Conservation (phyloP, 164 flowering plant species). For the Taxillus chinensis region DNA sequence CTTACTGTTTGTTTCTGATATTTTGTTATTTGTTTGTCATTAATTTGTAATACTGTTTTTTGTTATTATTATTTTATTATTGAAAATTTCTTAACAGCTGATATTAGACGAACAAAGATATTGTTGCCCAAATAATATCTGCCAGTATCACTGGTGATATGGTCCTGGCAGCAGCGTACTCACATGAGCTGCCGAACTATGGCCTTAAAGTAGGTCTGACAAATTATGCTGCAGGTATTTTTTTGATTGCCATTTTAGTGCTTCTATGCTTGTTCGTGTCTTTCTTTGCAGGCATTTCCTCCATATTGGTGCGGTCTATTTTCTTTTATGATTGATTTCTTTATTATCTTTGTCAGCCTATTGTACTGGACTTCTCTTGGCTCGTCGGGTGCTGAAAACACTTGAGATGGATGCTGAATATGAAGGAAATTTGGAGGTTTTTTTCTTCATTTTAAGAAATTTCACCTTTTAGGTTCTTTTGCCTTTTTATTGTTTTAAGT, state of each 20-base stretch:
- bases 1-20: background rate
- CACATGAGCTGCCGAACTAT: conserved; percentile 75
- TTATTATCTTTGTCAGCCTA: conserved; percentile 27
- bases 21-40: background rate
- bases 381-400: conserved; percentile 49
- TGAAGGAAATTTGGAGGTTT: conserved; percentile 63
- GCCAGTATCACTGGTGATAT: conserved; percentile 82
- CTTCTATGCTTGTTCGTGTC: background rate
- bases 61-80: background rate
- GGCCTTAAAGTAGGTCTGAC: conserved; percentile 90
- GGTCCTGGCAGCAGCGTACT: conserved; percentile 75
- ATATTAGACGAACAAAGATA: conserved; percentile 73
- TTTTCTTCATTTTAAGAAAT: background rate
- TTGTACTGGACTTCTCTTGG: conserved; percentile 69
- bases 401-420: conserved; percentile 65
- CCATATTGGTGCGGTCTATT: background rate
- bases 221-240: conserved; percentile 83
- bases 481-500: background rate
- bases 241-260: background rate
- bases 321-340: background rate
- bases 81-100: background rate
- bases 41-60: background rate
- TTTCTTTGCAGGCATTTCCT: background rate
- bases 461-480: background rate
- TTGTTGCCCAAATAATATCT: conserved; percentile 63